Conservation (phyloP, 2,329 filamentous ascomycete genomes). For the Neospermospora avenae region DNA sequence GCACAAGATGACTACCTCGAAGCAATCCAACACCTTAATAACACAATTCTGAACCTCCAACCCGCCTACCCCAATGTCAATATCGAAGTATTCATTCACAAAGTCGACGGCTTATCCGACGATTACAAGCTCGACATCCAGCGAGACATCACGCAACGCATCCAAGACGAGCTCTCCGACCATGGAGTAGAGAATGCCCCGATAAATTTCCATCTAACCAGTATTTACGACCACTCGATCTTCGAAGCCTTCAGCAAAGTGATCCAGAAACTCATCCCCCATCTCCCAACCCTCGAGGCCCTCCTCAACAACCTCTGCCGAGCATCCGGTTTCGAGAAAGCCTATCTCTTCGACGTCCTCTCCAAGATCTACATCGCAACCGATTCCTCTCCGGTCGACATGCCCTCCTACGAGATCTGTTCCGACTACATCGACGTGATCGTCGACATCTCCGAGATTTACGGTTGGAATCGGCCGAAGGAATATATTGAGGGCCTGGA, state of each 20-base stretch:
- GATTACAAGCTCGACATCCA: slow-evolving; percentile 96
- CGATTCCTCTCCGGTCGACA: slow-evolving; percentile 87
- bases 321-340: slow-evolving; percentile 94
- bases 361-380: slow-evolving; percentile 99
- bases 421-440: slow-evolving; percentile 99
- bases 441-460: slow-evolving; percentile 93
- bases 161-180: slow-evolving; percentile 93
- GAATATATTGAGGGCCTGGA: slow-evolving; percentile 55
- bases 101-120: slow-evolving; percentile 94
- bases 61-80: slow-evolving; percentile 90
- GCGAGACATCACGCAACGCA: slow-evolving; percentile 92
- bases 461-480: slow-evolving; percentile 68
- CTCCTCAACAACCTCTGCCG: slow-evolving; percentile 92
- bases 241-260: slow-evolving; percentile 99
- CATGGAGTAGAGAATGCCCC: slow-evolving; percentile 90
- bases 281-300: slow-evolving; percentile 87
- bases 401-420: slow-evolving; percentile 96
- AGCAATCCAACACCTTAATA: slow-evolving; percentile 80
- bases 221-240: slow-evolving; percentile 97
- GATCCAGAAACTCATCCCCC: slow-evolving; percentile 94
- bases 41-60: slow-evolving; percentile 85
- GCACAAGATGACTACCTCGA: slow-evolving; percentile 97
- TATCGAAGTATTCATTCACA: slow-evolving; percentile 98
- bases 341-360: slow-evolving; percentile 94
- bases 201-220: slow-evolving; percentile 92